Evolutionary conservation across 2,329 filamentous ascomycete species (phyloP).

Genomic region (Rasamsonia emersonii): DNA sequence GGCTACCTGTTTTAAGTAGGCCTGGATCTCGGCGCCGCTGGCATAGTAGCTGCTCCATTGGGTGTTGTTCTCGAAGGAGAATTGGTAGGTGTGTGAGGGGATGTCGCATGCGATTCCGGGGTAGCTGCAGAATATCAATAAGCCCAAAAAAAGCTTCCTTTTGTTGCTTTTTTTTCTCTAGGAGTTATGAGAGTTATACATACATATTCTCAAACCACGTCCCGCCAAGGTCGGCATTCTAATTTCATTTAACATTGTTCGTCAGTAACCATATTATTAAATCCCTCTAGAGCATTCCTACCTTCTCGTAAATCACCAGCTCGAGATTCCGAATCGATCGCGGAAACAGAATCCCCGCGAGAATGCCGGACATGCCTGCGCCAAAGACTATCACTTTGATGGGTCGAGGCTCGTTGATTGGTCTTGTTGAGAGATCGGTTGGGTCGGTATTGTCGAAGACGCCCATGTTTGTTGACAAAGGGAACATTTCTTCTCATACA

Average conservation of each 20-base stretch:
- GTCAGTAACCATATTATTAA: neutral
- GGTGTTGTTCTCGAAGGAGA: constrained; percentile 13
- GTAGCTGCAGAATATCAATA: constrained; percentile 5
- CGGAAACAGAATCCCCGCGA: constrained; percentile 11
- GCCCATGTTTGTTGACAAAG: too few species aligned
- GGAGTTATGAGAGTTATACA: neutral
- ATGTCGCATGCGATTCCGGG: constrained; percentile 15
- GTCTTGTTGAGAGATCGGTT: too few species aligned
- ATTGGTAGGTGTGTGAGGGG: constrained; percentile 14
- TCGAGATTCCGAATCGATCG: constrained; percentile 11
- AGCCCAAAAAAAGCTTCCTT: neutral
- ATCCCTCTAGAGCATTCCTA: too few species aligned
- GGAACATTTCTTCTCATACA: too few species aligned
- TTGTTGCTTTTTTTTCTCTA: too few species aligned
- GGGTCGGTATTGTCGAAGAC: too few species aligned
- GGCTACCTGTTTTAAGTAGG: constrained; percentile 13
- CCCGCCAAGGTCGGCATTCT: constrained; percentile 1
- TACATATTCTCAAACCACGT: constrained; percentile 2
- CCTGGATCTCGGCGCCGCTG: constrained; percentile 13
- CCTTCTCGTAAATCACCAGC: constrained; percentile 9
- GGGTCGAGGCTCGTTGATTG: constrained; percentile 11
- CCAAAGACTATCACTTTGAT: constrained; percentile 12
- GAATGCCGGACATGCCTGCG: constrained; percentile 12
- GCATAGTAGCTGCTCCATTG: constrained; percentile 16
- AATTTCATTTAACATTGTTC: neutral